Conservation (phyloP, 192 early-diverging fungal genomes). For the Backusella morwellensis region DNA sequence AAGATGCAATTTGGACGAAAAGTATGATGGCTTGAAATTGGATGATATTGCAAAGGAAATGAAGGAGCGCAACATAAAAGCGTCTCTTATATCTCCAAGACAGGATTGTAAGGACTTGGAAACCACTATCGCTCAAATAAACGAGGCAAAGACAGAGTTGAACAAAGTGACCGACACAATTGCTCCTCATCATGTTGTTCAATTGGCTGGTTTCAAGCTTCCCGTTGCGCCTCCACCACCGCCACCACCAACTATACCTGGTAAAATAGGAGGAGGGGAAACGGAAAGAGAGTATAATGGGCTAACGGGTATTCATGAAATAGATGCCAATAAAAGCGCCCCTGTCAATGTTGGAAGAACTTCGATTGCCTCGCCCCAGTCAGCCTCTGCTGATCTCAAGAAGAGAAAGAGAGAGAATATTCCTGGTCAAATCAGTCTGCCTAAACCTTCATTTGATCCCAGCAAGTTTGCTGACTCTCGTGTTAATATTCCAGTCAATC, state of each 20-base stretch:
- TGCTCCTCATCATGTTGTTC: slow-evolving; percentile 39
- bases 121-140: slow-evolving; percentile 26
- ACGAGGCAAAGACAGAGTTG: slow-evolving; percentile 26
- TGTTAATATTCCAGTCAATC: background rate
- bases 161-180: slow-evolving; percentile 34
- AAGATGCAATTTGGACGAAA: slow-evolving; percentile 45
- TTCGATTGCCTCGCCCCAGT: slow-evolving; percentile 17
- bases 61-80: slow-evolving; percentile 36
- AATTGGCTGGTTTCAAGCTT: slow-evolving; percentile 50
- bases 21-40: slow-evolving; percentile 50
- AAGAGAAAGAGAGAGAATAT: slow-evolving; percentile 38
- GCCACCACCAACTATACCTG: background rate
- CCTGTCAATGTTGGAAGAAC: background rate
- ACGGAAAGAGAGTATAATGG: background rate
- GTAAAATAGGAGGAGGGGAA: background rate
- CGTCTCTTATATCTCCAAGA: slow-evolving; percentile 38
- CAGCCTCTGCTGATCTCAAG: slow-evolving; percentile 26
- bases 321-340: background rate
- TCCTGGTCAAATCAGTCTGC: slow-evolving; percentile 29
- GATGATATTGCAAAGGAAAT: slow-evolving; percentile 44
- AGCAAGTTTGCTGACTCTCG: slow-evolving; percentile 20
- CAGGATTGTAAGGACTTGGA: slow-evolving; percentile 34
- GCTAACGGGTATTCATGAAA: background rate
- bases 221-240: slow-evolving; percentile 19
- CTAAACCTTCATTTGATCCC: slow-evolving; percentile 31